Evolutionary conservation across 176 grass and related monocot genomes (phyloP), one percentile per base, ranked within the genome.

Genomic region (Triticum aestivum): DNA sequence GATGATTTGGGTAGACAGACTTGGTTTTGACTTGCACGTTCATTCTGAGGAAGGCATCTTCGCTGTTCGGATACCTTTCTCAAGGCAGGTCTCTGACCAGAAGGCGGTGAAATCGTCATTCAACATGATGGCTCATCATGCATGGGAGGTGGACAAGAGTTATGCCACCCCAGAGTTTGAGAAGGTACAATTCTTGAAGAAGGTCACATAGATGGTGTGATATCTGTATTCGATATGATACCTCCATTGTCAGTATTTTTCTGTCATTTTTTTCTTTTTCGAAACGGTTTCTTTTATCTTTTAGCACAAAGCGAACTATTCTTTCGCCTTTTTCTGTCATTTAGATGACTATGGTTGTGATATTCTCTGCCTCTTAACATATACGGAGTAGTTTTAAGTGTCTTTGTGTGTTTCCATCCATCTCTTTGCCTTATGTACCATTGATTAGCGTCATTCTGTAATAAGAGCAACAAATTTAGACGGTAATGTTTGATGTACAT

Each of bases 91-190:
- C 1, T 82, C 90, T 63, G 94, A 98, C 41, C 90, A 96, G 77
- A 98, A 94, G 82, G 92, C 85, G 6, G 94, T 92, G 47, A 98
- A 98, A 83, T 96, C 97, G 1, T 91, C 92, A 17, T 96, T 98
- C 81, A 98, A 98, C 88, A 94, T 90, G 78, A 96, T 98, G 97
- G 75, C 97, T 83, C 94, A 98, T 92, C 94, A 94, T 82, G 97
- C 92, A 15, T 98, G 94, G 97, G 97, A 98, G 77, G 88, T 96
- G 81, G 97, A 96, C 72, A 96, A 91, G 89, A 91, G 76, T 69
- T 94, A 91, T 71, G 83, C 75, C 2, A 75, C 58, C 72, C 92
- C 92, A 33, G 97, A 92, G 29, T 98, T 98, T 91, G 92, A 96
- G 79, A 92, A 94, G 77, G 85, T 94, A 54, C 79, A 80, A 64